phyloP scores from a whole-genome alignment of 2,329 filamentous ascomycete genomes.

The Bimuria novae-zelandiae region DNA sequence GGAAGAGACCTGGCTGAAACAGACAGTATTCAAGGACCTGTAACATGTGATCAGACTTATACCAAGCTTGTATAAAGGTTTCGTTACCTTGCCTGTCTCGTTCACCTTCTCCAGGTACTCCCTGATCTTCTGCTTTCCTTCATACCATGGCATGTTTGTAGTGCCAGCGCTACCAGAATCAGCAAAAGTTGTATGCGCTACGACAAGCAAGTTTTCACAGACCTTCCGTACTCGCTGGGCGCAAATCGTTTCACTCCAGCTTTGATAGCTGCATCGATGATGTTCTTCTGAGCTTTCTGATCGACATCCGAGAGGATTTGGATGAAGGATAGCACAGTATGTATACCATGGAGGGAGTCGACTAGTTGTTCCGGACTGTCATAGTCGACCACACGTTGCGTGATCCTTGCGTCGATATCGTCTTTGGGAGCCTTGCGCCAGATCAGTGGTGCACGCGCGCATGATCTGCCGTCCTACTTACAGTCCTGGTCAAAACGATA shows the following conservation, averaged over 20 bases:
- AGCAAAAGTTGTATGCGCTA: neutral
- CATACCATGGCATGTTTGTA: slow-evolving; percentile 53
- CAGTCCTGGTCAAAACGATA: slow-evolving; percentile 52
- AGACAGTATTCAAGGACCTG: slow-evolving; percentile 59
- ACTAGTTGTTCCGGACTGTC: slow-evolving; percentile 42
- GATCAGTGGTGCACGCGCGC: slow-evolving; percentile 19
- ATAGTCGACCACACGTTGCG: slow-evolving; percentile 46
- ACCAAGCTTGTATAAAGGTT: neutral
- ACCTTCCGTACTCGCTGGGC: slow-evolving; percentile 24
- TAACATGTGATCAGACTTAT: neutral
- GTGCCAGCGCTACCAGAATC: slow-evolving; percentile 28
- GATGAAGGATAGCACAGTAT: slow-evolving; percentile 60
- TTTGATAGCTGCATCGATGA: slow-evolving; percentile 22
- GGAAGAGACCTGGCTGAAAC: slow-evolving; percentile 57
- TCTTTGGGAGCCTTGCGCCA: slow-evolving; percentile 28
- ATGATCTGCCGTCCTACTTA: slow-evolving; percentile 22
- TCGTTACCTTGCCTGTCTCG: slow-evolving; percentile 47
- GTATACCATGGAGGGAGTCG: slow-evolving; percentile 47
- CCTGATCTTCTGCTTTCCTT: slow-evolving; percentile 52
- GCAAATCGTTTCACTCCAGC: slow-evolving; percentile 23
- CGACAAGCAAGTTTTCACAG: neutral
- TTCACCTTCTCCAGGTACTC: slow-evolving; percentile 58
- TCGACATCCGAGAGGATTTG: slow-evolving; percentile 27
- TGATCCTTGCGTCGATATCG: neutral
- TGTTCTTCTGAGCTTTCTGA: slow-evolving; percentile 13